Conservation (phyloP, 139 green algal genomes). For the Nannochloris sp. region DNA sequence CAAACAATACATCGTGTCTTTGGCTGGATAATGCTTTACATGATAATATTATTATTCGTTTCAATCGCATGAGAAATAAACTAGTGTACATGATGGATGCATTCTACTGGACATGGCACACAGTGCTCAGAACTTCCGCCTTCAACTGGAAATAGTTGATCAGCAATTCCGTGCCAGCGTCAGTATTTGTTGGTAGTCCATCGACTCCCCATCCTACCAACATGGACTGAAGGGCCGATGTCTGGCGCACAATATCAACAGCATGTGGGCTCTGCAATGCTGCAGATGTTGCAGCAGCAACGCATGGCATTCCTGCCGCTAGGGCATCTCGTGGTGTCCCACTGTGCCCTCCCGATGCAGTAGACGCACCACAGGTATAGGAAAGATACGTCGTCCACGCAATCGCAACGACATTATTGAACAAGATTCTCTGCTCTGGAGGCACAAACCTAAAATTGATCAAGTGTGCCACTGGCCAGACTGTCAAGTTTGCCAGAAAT, state of each 20-base stretch:
- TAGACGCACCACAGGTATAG: constrained; percentile 10
- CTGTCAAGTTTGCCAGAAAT: constrained; percentile 51
- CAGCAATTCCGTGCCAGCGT: constrained; percentile 16
- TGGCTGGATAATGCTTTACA: constrained; percentile 3
- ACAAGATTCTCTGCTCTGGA: constrained; percentile 65
- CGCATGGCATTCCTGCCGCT: not conserved
- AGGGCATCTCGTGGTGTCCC: not conserved
- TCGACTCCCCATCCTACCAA: constrained; percentile 9
- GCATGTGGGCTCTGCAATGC: constrained; percentile 7
- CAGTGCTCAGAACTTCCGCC: not conserved
- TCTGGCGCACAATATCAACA: constrained; percentile 2
- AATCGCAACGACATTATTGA: constrained; percentile 62
- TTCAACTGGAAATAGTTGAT: constrained; percentile 18
- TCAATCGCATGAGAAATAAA: not conserved
- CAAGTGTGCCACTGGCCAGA: constrained; percentile 57
- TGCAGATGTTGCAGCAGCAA: not conserved
- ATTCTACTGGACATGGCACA: not conserved
- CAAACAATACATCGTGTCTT: constrained; percentile 60
- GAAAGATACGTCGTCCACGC: constrained; percentile 21
- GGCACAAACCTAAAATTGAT: constrained; percentile 78
- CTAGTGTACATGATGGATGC: not conserved
- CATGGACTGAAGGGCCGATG: constrained; percentile 14
- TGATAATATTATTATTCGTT: not conserved
- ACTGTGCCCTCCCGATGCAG: not conserved
- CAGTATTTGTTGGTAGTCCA: constrained; percentile 7